Conservation (phyloP, 768 basidiomycete genomes). For the Epithele typhae region DNA sequence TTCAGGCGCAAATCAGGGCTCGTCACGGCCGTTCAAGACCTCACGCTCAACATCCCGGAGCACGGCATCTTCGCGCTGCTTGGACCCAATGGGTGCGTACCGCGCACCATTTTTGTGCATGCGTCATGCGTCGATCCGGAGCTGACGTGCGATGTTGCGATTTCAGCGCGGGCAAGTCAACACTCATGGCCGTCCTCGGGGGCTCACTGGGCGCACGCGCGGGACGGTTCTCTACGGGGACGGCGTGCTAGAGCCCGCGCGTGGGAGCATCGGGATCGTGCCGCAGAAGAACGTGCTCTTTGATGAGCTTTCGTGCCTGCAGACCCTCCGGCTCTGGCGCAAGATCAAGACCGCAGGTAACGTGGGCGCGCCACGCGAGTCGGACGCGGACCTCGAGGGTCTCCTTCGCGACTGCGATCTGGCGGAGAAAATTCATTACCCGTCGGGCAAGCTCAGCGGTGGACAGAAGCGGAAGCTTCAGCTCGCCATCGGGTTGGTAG, state of each 20-base stretch:
- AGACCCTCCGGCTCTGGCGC: conserved; percentile 69
- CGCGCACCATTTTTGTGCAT: too few relatives aligned
- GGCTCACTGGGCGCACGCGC: conserved; percentile 54
- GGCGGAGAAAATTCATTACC: conserved; percentile 56
- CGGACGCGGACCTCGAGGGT: conserved; percentile 59
- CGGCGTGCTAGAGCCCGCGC: conserved; percentile 47
- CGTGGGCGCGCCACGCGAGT: too few relatives aligned
- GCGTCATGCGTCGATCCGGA: too few relatives aligned
- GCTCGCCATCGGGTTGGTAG: conserved; percentile 72
- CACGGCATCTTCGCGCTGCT: conserved; percentile 70
- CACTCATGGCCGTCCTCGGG: conserved; percentile 61
- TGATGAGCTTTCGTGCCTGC: conserved; percentile 67
- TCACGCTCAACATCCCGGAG: conserved; percentile 65
- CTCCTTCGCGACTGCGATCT: conserved; percentile 70
- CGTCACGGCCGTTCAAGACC: conserved; percentile 60
- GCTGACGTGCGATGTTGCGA: too few relatives aligned
- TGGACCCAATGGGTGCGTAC: conserved; percentile 65
- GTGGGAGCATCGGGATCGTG: conserved; percentile 69
- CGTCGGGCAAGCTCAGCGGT: conserved; percentile 63
- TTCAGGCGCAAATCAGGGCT: conserved; percentile 41
- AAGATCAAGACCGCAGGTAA: conserved; percentile 47
- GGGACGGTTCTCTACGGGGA: conserved; percentile 57
- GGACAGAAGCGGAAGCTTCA: conserved; percentile 83
- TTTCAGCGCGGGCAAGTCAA: conserved; percentile 80
- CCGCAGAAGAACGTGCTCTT: conserved; percentile 84